Conservation (phyloP, 2,329 filamentous ascomycete species). For the Diaporthe eres region DNA sequence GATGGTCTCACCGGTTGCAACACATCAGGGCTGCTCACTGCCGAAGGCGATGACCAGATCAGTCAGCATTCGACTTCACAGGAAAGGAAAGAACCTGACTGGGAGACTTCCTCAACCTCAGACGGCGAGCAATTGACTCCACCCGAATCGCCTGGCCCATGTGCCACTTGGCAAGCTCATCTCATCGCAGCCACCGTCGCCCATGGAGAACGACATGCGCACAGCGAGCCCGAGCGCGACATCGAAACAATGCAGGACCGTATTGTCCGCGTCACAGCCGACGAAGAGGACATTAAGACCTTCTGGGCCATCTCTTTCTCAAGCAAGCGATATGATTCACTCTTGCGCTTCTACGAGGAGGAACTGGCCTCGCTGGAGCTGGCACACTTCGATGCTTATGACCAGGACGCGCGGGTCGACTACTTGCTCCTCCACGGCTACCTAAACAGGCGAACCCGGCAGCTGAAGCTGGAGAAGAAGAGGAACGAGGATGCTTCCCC, state of each 20-base stretch:
- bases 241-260: slow-evolving; percentile 56
- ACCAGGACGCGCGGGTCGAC: slow-evolving; percentile 63
- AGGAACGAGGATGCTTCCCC: slow-evolving; percentile 54
- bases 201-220: background rate
- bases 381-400: slow-evolving; percentile 52
- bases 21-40: background rate
- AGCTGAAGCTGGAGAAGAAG: slow-evolving; percentile 56
- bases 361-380: slow-evolving; percentile 56
- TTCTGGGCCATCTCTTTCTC: slow-evolving; percentile 67
- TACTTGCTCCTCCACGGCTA: slow-evolving; percentile 65
- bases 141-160: slow-evolving; percentile 3
- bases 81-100: background rate
- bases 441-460: slow-evolving; percentile 53
- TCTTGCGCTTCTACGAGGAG: slow-evolving; percentile 57
- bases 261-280: slow-evolving; percentile 59
- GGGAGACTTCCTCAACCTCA: slow-evolving; percentile 10
- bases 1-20: background rate
- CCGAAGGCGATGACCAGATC: background rate
- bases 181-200: slow-evolving; percentile 10
- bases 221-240: slow-evolving; percentile 40
- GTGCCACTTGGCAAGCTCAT: slow-evolving; percentile 24
- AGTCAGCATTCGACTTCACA: background rate
- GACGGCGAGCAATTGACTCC: slow-evolving; percentile 25
- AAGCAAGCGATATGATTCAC: slow-evolving; percentile 52
- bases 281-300: slow-evolving; percentile 60